Conservation (phyloP, 352 stramenopile species). For the Globisporangium polare region DNA sequence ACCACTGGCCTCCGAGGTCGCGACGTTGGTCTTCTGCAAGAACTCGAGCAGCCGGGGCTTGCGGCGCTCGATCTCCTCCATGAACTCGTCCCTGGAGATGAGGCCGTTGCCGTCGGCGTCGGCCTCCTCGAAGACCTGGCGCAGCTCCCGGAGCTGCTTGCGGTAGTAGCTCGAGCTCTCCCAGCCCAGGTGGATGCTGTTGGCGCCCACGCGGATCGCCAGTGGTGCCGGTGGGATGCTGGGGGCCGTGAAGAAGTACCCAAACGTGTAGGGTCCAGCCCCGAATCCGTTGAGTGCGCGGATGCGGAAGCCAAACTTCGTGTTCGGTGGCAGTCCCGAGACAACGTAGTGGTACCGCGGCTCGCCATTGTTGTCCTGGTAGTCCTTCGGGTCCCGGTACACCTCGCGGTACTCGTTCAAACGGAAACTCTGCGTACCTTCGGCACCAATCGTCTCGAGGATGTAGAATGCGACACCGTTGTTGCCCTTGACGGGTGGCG, state of each 20-base stretch:
- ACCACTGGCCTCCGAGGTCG: conserved; percentile 3
- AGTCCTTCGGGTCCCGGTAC: conserved; percentile 85
- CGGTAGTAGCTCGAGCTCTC: conserved; percentile 66
- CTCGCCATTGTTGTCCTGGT: conserved; percentile 71
- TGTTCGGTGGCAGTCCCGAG: conserved; percentile 70
- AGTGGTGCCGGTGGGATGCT: conserved; percentile 62
- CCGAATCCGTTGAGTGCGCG: conserved; percentile 90
- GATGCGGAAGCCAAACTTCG: conserved; percentile 87
- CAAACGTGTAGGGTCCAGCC: conserved; percentile 79
- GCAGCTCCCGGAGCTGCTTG: conserved; percentile 64
- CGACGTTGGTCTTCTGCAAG: conserved; percentile 51
- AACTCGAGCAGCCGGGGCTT: conserved; percentile 75
- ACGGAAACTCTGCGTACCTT: conserved; percentile 62
- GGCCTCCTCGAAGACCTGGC: conserved; percentile 76
- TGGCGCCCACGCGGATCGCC: conserved; percentile 52
- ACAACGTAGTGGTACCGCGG: conserved; percentile 76
- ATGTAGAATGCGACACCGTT: conserved; percentile 83
- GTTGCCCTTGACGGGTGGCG: conserved; percentile 48
- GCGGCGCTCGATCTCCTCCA: conserved; percentile 78
- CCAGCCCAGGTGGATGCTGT: conserved; percentile 78
- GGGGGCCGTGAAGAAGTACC: conserved; percentile 83
- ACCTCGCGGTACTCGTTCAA: conserved; percentile 79
- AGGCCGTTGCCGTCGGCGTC: conserved; percentile 68
- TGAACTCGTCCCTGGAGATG: conserved; percentile 82
- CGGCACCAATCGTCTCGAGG: conserved; percentile 72